Base-by-base conservation (phyloP, 345 rosid genomes). In the Eucalyptus curtisii region DNA sequence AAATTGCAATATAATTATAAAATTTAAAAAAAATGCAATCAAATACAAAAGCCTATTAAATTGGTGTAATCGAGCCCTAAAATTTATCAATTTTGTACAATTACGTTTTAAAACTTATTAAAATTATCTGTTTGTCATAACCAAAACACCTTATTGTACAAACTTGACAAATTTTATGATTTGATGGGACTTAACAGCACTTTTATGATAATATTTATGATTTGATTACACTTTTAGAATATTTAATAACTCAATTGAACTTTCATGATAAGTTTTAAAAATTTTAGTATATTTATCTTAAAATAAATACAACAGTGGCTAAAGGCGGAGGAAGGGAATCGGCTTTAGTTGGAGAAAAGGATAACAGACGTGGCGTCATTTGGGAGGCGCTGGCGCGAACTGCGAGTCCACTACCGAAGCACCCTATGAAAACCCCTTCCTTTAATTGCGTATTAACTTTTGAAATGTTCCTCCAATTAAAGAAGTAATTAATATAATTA, bases 21-120 rank as follows among this genome's bases (percentile, higher is more conserved):
- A 17, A 52, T 17, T 17, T 52, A 0, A 1, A 52, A 48, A 52
- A 19, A 53, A 52, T 17, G 10, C 0, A 52, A 52, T 52, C 25
- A 7, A 52, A 52, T 19, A 1, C 10, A 17, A 7, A 20, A 52
- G 7, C 1, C 19, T 52, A 3, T 19, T 2, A 53, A 53, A 4
- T 53, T 20, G 1, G 0, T 20, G 57, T 3, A 20, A 1, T 53
- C 1, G 7, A 53, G 0, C 1, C 10, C 0, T 53, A 8, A 53
- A 53, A 53, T 8, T 22, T 22, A 5, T 53, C 4, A 53, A 53
- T 3, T 53, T 53, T 20, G 10, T 53, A 1, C 1, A 20, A 20
- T 53, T 20, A 53, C 24, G 2, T 20, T 1, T 22, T 53, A 53
- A 20, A 53, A 20, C 10, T 53, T 22, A 1, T 8, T 20, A 53